Evolutionary conservation across 345 rosid genomes (phyloP).

Genomic region (Citrus hindsii): DNA sequence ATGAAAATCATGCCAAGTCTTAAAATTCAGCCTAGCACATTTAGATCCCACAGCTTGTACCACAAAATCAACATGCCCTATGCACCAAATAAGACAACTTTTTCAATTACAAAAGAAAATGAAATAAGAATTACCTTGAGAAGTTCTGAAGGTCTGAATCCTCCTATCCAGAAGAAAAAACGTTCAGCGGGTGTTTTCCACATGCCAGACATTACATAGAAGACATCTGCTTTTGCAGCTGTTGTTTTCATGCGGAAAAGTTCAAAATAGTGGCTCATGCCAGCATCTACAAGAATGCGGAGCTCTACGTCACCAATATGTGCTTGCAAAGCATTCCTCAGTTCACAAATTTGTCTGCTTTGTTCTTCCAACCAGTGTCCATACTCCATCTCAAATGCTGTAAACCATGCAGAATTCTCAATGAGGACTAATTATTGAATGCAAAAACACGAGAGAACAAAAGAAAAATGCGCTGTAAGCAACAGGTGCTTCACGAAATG

Average conservation of each 20-base stretch:
- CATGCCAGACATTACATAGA: conserved; percentile 76
- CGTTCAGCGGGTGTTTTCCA: conserved; percentile 91
- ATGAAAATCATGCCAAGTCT: neutral
- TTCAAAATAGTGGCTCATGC: conserved; percentile 70
- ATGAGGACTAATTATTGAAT: neutral
- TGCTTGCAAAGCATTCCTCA: conserved; percentile 59
- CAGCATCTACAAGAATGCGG: conserved; percentile 54
- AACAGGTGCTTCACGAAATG: neutral
- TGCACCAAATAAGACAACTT: neutral
- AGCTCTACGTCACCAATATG: conserved; percentile 61
- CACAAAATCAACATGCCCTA: neutral
- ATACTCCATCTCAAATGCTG: conserved; percentile 86
- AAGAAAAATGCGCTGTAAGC: neutral
- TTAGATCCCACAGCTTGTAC: conserved; percentile 1
- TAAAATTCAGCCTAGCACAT: neutral
- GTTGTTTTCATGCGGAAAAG: conserved; percentile 80
- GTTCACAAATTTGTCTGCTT: conserved; percentile 50
- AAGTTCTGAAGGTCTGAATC: conserved; percentile 91
- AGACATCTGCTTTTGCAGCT: conserved; percentile 78
- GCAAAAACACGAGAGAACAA: conserved; percentile 10
- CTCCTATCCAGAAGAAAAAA: conserved; percentile 95
- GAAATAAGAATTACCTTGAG: conserved; percentile 56
- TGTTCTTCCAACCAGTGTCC: conserved; percentile 86
- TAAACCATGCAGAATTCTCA: conserved; percentile 44
- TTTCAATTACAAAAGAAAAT: neutral